phyloP scores from a whole-genome alignment of 2,329 filamentous ascomycete genomes.

The Apiospora aurea region DNA sequence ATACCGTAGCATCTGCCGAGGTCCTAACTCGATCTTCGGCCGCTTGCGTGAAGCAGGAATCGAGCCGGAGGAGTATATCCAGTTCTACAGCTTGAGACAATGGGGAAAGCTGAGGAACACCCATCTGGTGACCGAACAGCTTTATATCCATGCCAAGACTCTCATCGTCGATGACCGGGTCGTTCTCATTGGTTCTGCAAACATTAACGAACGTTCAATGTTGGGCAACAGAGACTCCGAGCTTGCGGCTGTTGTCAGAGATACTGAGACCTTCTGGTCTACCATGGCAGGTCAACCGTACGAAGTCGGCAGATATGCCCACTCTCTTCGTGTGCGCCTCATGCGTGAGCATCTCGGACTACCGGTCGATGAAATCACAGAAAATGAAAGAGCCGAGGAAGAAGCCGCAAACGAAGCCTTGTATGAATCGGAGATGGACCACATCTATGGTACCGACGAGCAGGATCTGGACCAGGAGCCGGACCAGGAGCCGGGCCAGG shows the following conservation, averaged over 20 bases:
- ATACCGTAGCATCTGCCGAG: slow-evolving; percentile 93
- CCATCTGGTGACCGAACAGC: slow-evolving; percentile 90
- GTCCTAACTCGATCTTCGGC: slow-evolving; percentile 90
- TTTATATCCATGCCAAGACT: slow-evolving; percentile 97
- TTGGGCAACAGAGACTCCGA: slow-evolving; percentile 91
- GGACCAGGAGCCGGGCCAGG: slow-evolving; percentile 26
- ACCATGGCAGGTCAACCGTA: slow-evolving; percentile 92
- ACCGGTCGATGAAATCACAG: slow-evolving; percentile 89
- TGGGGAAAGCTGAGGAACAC: slow-evolving; percentile 91
- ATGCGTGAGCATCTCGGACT: slow-evolving; percentile 98
- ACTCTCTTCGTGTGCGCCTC: slow-evolving; percentile 88
- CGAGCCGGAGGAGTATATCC: slow-evolving; percentile 93
- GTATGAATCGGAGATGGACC: slow-evolving; percentile 60
- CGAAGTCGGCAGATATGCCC: slow-evolving; percentile 88
- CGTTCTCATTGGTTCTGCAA: slow-evolving; percentile 94
- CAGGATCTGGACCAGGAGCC: slow-evolving; percentile 31
- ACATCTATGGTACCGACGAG: slow-evolving; percentile 63
- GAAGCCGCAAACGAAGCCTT: slow-evolving; percentile 23
- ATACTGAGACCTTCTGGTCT: slow-evolving; percentile 91
- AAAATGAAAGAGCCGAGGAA: slow-evolving; percentile 70
- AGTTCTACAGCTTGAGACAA: slow-evolving; percentile 89
- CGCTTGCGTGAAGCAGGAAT: slow-evolving; percentile 80
- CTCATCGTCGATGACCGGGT: slow-evolving; percentile 96
- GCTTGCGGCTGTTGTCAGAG: slow-evolving; percentile 85
- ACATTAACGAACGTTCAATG: slow-evolving; percentile 98